Base-by-base conservation (phyloP, 179 eudicot species). In the Silene coronaria region DNA sequence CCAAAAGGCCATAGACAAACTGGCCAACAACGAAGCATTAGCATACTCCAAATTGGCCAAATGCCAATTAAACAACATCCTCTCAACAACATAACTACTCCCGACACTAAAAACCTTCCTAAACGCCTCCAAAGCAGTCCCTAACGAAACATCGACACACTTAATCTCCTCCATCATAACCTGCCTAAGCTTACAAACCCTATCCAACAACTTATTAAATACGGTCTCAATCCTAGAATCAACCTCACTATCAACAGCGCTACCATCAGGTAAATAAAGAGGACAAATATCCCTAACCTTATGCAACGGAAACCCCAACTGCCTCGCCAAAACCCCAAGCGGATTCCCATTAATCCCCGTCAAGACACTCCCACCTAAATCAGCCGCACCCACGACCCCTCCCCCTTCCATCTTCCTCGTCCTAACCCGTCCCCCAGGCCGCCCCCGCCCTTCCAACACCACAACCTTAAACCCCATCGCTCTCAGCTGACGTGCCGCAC, bases 311-410 rank as follows among this genome's bases (percentile, higher is more conserved):
- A 86, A 78, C 55, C 89, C 93, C 5, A 96, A 79, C 61, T 96
- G 99, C 77, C 99, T 76, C 0, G 97, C 99, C 13, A 96, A 77
- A 72, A 96, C 98, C 6, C 97, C 99, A 0, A 96, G 80, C 12
- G 99, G 99, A 34, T 96, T 96, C 23, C 98, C 99, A 67, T 96
- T 91, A 7, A 93, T 96, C 67, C 99, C 99, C 0, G 98, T 96
- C 67, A 96, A 73, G 1, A 96, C 99, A 67, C 98, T 93, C 42
- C 97, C 99, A 0, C 99, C 99, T 7, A 96, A 84, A 75, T 96
- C 99, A 0, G 94, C 99, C 0, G 98, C 98, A 0, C 93, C 96
- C 42, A 26, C 70, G 32, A 14, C 67, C 59, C 64, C 77, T 28
- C 0, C 75, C 59, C 60, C 90, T 0, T 58, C 67, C 94, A 94